Base-by-base conservation (phyloP, 2,329 filamentous ascomycete genomes). In the Fusarium irregulare region DNA sequence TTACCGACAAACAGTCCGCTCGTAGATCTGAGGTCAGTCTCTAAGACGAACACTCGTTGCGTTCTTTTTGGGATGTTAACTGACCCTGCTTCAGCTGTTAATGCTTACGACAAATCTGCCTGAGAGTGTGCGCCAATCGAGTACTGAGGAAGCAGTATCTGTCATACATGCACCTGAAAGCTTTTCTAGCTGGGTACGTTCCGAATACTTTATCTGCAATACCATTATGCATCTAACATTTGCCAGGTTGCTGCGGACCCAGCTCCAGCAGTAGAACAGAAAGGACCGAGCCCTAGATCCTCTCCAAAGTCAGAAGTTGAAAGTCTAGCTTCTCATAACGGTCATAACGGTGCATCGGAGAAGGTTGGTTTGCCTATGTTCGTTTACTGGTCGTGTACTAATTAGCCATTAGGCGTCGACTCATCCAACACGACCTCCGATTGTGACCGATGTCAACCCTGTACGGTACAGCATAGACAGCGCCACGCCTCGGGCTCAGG, bases 141-240 rank as follows among this genome's bases (percentile, higher is more conserved):
- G 87, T 25, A 90, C 89, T 66, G 93, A 97, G 71, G 93, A 94
- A 72, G 91, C 93, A 25, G 87, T 93, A 56, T 98, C 94, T 2
- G 94, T 97, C 57, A 97, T 98, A 72, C 94, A 97, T 83, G 93
- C 93, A 18, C 94, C 94, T 0, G 86, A 93, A 70, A 93, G 91
- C 66, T 98, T 96, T 79, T 87, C 89, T 59, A 88, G 88, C 73
- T 97, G 96, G 87, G 93, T 96, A 79, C 77, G 87, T 78, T 44
- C 45, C 11, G 40, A 28, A 18, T 14, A 48, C 49, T 14, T 3
- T 27, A 32, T 27, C 16, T 27, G 21, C 11, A 27, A 57, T 32
- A 23, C 27, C 13, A 49, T 34, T 14, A 37, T 18, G 34, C 21
- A 34, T 59, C 78, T 79, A 60, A 77, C 37, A n/a, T 30, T 59